Base-by-base conservation (phyloP, 176 grass and related monocot species). In the Typha latifolia region DNA sequence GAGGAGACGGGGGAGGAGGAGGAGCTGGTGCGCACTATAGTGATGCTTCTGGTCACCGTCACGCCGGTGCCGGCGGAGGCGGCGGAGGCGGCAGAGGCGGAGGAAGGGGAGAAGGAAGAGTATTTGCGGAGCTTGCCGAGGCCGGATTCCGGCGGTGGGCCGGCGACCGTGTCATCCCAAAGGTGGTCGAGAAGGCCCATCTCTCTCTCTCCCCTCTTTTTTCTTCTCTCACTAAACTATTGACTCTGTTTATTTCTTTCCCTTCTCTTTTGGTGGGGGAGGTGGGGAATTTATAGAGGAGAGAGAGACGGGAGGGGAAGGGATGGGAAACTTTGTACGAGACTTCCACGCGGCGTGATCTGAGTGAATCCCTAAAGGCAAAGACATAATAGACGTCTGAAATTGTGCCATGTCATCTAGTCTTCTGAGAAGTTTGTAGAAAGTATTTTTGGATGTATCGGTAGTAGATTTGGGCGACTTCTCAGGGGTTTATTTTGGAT, bases 141-240 rank as follows among this genome's bases (percentile, higher is more conserved):
- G 74, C 91, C 91, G 51, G 79, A 78, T 26, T 91, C 87, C 62
- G 91, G 91, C 47, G 63, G 71, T 11, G 91, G 91, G 14, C 91
- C 91, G 34, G 91, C 87, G 51, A 96, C 77, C 10, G 91, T 96
- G 77, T 96, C 91, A 73, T 96, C 91, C 91, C 91, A 96, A n/a
- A 96, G 91, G 64, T 88, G 87, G 70, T 91, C 82, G 29, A 96
- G 80, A 73, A 96, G 77, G 3, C 84, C 75, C 91, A 96, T 96
- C 72, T 49, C 16, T 7, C 2, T 56, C 51, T 31, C 4, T 69
- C n/a, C 43, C 26, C 12, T 68, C 5, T 48, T 48, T 15, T 51
- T 5, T 51, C 12, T 51, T 20, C 14, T 43, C 32, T 1, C 4
- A 32, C 4, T 48, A 31, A 21, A 19, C 11, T 69, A 34, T 19